A percentile compares a stretch with the other conserved stretches of the same genome.
These are phyloP conservation scores for Candida loeiensis DNA, from an alignment of 805 yeast genomes.

Conservation along the genomic window DNA sequence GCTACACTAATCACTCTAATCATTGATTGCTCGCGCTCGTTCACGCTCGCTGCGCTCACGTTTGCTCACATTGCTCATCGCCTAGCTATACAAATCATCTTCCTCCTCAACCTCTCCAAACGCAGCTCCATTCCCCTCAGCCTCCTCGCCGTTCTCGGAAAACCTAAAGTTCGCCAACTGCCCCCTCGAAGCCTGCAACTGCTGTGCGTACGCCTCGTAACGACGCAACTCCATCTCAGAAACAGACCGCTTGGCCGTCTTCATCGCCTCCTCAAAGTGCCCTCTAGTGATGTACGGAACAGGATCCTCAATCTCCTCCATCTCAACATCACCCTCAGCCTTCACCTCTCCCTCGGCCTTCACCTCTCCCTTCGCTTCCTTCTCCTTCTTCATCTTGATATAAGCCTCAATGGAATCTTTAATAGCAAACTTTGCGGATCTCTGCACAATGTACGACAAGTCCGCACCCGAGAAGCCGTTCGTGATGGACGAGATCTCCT, in stretches of 20 bases:
- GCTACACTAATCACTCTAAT: neutral
- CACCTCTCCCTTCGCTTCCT: too few relatives aligned
- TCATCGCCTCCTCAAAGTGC: slow-evolving; percentile 99
- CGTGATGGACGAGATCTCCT: slow-evolving; percentile 89
- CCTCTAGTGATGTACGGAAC: slow-evolving; percentile 93
- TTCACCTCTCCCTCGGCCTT: too few relatives aligned
- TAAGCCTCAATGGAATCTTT: slow-evolving; percentile 93
- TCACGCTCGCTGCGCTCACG: too few relatives aligned
- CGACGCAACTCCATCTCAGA: slow-evolving; percentile 97
- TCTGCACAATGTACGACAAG: slow-evolving; percentile 92
- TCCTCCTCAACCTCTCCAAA: slow-evolving; percentile 47
- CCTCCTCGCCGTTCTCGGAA: slow-evolving; percentile 47
- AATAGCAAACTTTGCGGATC: slow-evolving; percentile 98
- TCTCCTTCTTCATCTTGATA: slow-evolving; percentile 32
- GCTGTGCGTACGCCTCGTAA: slow-evolving; percentile 97
- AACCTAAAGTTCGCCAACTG: slow-evolving; percentile 89
- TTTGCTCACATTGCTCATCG: too few relatives aligned
- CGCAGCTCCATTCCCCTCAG: slow-evolving; percentile 36
- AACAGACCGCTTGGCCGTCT: slow-evolving; percentile 97
- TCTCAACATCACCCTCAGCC: slow-evolving; percentile 49
- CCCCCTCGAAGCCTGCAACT: slow-evolving; percentile 93
- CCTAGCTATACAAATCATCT: slow-evolving; percentile 27
- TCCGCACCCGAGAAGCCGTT: slow-evolving; percentile 99
- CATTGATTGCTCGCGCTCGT: too few relatives aligned
- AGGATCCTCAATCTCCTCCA: slow-evolving; percentile 80